phyloP scores from a whole-genome alignment of 495 filamentous ascomycete genomes.

The Sabuloglossum arenarium region DNA sequence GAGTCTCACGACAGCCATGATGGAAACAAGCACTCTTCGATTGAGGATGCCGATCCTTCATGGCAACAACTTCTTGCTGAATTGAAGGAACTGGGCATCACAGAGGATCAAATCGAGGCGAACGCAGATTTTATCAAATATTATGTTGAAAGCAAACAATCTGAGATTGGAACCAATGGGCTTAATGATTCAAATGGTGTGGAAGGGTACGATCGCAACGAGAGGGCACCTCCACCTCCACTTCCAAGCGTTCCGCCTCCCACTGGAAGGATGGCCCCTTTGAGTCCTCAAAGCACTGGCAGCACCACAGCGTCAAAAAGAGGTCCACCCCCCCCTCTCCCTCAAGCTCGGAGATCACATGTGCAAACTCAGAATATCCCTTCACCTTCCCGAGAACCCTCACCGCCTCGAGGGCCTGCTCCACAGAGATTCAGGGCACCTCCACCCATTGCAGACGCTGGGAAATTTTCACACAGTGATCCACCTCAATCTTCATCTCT shows the following conservation, averaged over 20 bases:
- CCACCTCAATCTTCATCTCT: conserved; percentile 25
- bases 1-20: neutral
- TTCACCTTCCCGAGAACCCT: conserved; percentile 27
- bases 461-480: conserved; percentile 45
- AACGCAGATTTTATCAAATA: conserved; percentile 89
- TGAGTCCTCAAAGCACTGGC: conserved; percentile 51
- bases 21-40: conserved; percentile 28
- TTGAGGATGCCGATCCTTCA: conserved; percentile 66
- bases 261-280: conserved; percentile 16
- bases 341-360: conserved; percentile 48
- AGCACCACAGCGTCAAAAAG: conserved; percentile 37
- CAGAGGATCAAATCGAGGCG: conserved; percentile 75
- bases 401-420: conserved; percentile 27
- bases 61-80: conserved; percentile 75
- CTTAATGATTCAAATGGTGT: conserved; percentile 1
- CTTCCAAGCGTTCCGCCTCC: conserved; percentile 28
- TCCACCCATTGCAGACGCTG: conserved; percentile 69
- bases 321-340: conserved; percentile 66
- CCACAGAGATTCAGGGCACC: conserved; percentile 54
- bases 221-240: conserved; percentile 34
- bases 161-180: conserved; percentile 16
- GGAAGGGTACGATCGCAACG: conserved; percentile 20
- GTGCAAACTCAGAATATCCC: conserved; percentile 23
- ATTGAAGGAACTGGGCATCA: conserved; percentile 68
- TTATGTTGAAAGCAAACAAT: conserved; percentile 69